phyloP scores from a whole-genome alignment of 129 eudicot species.

The Silybum marianum region DNA sequence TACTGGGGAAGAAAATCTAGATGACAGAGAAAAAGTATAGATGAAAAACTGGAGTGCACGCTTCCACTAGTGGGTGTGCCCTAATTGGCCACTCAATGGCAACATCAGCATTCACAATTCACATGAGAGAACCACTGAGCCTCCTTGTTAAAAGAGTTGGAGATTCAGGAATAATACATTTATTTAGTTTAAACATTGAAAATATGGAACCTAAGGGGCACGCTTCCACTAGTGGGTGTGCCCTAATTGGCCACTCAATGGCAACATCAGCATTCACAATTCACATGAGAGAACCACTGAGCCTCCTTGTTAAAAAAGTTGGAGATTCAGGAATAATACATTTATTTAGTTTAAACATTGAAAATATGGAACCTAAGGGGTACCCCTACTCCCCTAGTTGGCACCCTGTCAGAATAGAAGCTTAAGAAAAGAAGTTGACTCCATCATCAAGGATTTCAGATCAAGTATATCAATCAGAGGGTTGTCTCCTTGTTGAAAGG shows the following conservation, averaged over 20 bases:
- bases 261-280: background rate
- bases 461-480: background rate
- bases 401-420: background rate
- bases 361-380: background rate
- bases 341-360: background rate
- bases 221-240: background rate
- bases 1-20: background rate
- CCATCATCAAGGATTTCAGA: background rate
- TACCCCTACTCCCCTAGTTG: background rate
- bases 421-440: background rate
- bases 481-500: background rate
- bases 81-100: background rate
- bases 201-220: background rate
- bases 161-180: background rate
- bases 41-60: background rate
- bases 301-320: background rate
- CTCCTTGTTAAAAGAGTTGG: background rate
- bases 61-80: background rate
- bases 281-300: background rate
- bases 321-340: background rate
- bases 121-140: background rate
- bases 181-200: background rate
- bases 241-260: background rate
- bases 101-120: background rate
- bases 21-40: background rate